Conservation (phyloP, 306 rosid species). For the Quercus mongolica region DNA sequence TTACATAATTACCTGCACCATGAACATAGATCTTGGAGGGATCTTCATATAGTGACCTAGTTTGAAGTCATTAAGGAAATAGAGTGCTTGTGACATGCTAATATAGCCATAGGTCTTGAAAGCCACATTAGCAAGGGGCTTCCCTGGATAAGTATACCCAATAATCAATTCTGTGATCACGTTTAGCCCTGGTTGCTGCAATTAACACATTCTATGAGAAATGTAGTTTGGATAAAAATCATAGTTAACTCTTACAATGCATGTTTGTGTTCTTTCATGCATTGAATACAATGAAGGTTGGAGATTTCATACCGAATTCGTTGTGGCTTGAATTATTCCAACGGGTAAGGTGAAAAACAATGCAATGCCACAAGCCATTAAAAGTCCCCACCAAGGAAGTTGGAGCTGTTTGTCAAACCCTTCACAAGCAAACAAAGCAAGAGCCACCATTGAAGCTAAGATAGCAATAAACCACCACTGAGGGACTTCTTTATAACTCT, state of each 20-base stretch:
- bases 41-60: conserved; percentile 88
- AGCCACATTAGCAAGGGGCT: conserved; percentile 77
- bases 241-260: background rate
- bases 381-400: conserved; percentile 88
- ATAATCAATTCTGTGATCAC: conserved; percentile 76
- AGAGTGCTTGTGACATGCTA: conserved; percentile 71
- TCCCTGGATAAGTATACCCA: conserved; percentile 71
- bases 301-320: conserved; percentile 47
- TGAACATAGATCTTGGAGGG: conserved; percentile 76
- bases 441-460: conserved; percentile 29
- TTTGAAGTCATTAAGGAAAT: conserved; percentile 59
- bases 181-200: conserved; percentile 67
- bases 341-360: conserved; percentile 67
- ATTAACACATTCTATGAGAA: background rate
- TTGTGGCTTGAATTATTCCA: conserved; percentile 83
- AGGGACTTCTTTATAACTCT: conserved; percentile 66
- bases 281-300: background rate
- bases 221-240: background rate
- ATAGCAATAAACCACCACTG: conserved; percentile 71
- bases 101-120: conserved; percentile 85
- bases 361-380: conserved; percentile 56
- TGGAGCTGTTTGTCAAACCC: conserved; percentile 82
- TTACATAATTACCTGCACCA: conserved; percentile 46
- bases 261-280: background rate
- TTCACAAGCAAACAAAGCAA: conserved; percentile 47